Evolutionary conservation across 2,329 filamentous ascomycete genomes (phyloP).

Genomic region (Pseudocercospora musae): DNA sequence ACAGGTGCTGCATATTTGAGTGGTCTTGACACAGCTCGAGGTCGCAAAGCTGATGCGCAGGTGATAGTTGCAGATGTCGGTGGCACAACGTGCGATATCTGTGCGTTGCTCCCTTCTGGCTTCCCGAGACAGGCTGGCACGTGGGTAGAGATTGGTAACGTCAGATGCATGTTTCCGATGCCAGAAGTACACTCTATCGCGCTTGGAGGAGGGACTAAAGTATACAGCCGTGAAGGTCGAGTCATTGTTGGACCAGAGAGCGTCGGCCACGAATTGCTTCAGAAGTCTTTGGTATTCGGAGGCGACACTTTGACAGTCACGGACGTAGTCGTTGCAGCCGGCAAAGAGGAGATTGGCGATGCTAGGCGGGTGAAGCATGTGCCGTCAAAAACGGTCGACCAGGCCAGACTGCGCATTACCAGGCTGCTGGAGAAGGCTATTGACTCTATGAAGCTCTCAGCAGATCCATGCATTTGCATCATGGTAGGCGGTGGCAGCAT

Average conservation of each 20-base stretch:
- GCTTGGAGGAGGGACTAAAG: background rate
- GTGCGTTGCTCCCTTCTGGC: background rate
- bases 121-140: background rate
- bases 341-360: background rate
- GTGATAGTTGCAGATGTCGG: constrained; percentile 6
- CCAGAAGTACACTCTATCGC: constrained; percentile 3
- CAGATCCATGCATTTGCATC: background rate
- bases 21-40: background rate
- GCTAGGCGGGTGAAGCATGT: background rate
- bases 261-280: background rate
- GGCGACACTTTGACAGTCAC: background rate
- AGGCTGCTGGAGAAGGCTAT: background rate
- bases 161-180: constrained; percentile 1
- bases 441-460: constrained; percentile 1
- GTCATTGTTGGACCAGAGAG: background rate
- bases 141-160: constrained; percentile 2
- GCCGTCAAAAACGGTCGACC: background rate
- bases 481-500: constrained; percentile 5
- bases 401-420: background rate
- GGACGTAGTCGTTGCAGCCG: background rate
- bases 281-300: background rate
- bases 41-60: background rate
- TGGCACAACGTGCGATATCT: background rate
- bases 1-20: constrained; percentile 1
- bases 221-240: background rate